Base-by-base conservation (phyloP, 1,284 basidiomycete species). In the Ustilago curta region DNA sequence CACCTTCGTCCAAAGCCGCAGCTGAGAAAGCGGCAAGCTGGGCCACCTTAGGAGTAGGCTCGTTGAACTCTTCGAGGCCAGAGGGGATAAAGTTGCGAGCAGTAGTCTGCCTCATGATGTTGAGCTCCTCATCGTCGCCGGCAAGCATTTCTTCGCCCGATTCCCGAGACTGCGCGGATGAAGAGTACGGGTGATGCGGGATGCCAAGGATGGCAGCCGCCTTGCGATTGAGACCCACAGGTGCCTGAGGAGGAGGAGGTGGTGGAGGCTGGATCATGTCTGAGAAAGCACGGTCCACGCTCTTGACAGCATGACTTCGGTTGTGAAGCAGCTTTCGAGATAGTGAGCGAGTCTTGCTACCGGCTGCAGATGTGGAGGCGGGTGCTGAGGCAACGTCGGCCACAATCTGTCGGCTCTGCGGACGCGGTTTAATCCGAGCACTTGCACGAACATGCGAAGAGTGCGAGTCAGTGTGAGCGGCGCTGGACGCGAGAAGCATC, bases 191-290 rank as follows among this genome's bases (percentile, higher is more conserved):
- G 14, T 37, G 35, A 58, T 75, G 72, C 8, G 67, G 63, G 12
- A 75, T 59, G 37, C 72, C 72, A 6, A 75, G 64, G 12, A 75
- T 48, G 21, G 54, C 62, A 25, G 72, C 72, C 3, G 72, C 72
- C 32, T 70, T 75, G 19, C 58, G 56, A 37, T 58, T 75, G 52
- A 75, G 59, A 12, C 54, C 37, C 9, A 39, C 35, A 0, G 66
- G 56, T 11, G 52, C 44, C 18, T 49, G 12, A 8, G 40, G 9
- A 12, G 40, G 9, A 12, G 57, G 18, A 47, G 51, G 27, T 27
- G 27, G 27, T 27, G 27, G 27, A 29, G 42, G 48, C 12, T 16
- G 31, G 18, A 19, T 27, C 23, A 68, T 47, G 12, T 54, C 54
- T 14, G 61, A 48, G 58, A 58, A 48, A 32, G 62, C 43, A 16